phyloP scores from a whole-genome alignment of 768 basidiomycete species.

The Rhizopogon vulgaris region DNA sequence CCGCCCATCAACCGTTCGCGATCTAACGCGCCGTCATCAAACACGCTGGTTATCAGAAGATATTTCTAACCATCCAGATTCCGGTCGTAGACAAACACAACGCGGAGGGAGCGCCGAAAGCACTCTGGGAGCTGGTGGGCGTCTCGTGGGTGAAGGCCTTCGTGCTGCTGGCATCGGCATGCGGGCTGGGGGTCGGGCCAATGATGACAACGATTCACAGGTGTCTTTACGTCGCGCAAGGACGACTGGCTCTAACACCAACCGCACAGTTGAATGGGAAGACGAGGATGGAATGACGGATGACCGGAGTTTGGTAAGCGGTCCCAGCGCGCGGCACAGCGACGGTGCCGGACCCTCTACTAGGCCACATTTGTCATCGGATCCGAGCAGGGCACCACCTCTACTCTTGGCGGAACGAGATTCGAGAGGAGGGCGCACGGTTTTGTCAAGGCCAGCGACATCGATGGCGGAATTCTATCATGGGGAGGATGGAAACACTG shows the following conservation, averaged over 20 bases:
- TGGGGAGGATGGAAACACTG: constrained; percentile 7
- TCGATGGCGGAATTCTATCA: constrained; percentile 50
- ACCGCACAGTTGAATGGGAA: constrained; percentile 18
- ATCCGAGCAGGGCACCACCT: constrained; percentile 16
- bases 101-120: constrained; percentile 71
- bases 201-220: constrained; percentile 25
- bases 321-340: constrained; percentile 15
- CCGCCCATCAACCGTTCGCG: constrained; percentile 43
- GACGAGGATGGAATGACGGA: constrained; percentile 16
- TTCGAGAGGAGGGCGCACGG: constrained; percentile 13
- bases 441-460: constrained; percentile 39
- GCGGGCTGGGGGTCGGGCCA: constrained; percentile 24
- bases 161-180: constrained; percentile 63
- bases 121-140: constrained; percentile 40
- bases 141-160: constrained; percentile 62
- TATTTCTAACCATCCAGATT: constrained; percentile 20
- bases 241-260: constrained; percentile 1
- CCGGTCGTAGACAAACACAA: constrained; percentile 48
- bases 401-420: constrained; percentile 14
- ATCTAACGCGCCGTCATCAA: constrained; percentile 43
- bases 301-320: constrained; percentile 18
- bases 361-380: constrained; percentile 18
- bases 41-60: constrained; percentile 52
- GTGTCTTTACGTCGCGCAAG: constrained; percentile 12
- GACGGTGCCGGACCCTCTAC: constrained; percentile 13